These are phyloP conservation scores for Aspergillus saccharolyticus DNA, from an alignment of 495 filamentous ascomycete genomes.

Conservation along the genomic window DNA sequence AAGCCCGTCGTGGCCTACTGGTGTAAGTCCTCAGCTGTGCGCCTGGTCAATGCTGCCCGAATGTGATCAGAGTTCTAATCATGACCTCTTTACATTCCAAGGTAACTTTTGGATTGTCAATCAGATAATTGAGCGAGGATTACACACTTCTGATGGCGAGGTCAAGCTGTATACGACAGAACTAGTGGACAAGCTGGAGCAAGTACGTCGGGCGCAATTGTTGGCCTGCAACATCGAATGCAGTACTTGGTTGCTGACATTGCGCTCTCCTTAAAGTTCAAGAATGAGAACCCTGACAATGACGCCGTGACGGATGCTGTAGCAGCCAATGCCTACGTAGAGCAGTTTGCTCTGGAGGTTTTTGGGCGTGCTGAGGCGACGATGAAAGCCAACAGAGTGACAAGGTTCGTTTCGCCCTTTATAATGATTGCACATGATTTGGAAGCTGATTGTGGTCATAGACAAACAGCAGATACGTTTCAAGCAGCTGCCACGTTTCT, in stretches of 20 bases:
- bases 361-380: conserved; percentile 78
- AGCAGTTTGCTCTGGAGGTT: conserved; percentile 86
- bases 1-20: conserved; percentile 90
- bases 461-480: conserved; percentile 91
- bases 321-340: conserved; percentile 83
- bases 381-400: conserved; percentile 77
- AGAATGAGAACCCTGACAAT: conserved; percentile 54
- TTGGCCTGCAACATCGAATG: background rate
- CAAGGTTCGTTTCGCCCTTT: conserved; percentile 52
- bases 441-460: conserved; percentile 30
- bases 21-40: conserved; percentile 58
- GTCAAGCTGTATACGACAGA: conserved; percentile 69
- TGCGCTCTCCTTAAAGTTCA: conserved; percentile 47
- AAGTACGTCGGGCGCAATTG: conserved; percentile 43
- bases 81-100: conserved; percentile 25
- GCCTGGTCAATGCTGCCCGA: conserved; percentile 7
- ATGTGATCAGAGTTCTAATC: conserved; percentile 8
- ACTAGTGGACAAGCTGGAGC: conserved; percentile 89
- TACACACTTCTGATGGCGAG: conserved; percentile 73
- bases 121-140: conserved; percentile 72
- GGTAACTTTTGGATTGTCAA: conserved; percentile 92
- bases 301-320: conserved; percentile 78
- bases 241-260: conserved; percentile 10
- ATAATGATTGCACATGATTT: background rate
- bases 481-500: conserved; percentile 88